Percentiles rank a stretch among this genome's conserved stretches.
These are phyloP conservation scores for Leucosporidium creatinivorum DNA, from an alignment of 768 basidiomycete species.

Conservation along the genomic window DNA sequence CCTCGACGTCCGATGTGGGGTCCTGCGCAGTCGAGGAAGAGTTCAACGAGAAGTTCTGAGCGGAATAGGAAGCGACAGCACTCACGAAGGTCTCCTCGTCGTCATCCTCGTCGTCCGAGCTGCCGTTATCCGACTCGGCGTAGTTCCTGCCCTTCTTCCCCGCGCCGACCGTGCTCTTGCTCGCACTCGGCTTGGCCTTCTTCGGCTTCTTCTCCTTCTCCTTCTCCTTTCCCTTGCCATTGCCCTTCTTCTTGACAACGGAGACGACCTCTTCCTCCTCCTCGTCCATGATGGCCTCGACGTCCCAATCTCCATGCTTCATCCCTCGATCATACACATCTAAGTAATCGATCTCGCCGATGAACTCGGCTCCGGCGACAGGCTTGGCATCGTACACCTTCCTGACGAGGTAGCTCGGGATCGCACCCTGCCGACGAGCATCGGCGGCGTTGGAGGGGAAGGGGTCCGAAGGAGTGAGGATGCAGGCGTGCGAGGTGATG, in stretches of 20 bases:
- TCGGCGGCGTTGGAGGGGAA: not conserved
- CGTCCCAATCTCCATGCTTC: conserved; percentile 14
- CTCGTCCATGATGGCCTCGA: conserved; percentile 27
- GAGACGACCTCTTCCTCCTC: conserved; percentile 17
- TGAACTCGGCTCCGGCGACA: conserved; percentile 12
- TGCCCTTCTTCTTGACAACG: not conserved
- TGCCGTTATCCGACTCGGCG: not conserved
- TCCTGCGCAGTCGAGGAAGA: not conserved
- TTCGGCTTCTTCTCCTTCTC: conserved; percentile 39
- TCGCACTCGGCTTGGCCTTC: conserved; percentile 35
- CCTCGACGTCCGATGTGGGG: not conserved
- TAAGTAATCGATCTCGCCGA: conserved; percentile 19
- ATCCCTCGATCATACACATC: not conserved
- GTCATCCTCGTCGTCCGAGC: conserved; percentile 36
- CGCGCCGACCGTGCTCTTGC: not conserved
- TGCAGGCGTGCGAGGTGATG: conserved; percentile 10
- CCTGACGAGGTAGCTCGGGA: conserved; percentile 21
- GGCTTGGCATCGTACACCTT: conserved; percentile 32
- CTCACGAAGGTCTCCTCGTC: conserved; percentile 41
- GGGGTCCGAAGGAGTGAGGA: conserved; percentile 8
- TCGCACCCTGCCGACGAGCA: not conserved
- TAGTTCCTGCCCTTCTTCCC: not conserved
- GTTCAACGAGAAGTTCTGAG: not conserved
- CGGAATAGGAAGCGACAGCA: conserved; percentile 3
- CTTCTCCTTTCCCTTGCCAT: not conserved